Base-by-base conservation (phyloP, 2,329 filamentous ascomycete genomes). In the Colletotrichum horii region DNA sequence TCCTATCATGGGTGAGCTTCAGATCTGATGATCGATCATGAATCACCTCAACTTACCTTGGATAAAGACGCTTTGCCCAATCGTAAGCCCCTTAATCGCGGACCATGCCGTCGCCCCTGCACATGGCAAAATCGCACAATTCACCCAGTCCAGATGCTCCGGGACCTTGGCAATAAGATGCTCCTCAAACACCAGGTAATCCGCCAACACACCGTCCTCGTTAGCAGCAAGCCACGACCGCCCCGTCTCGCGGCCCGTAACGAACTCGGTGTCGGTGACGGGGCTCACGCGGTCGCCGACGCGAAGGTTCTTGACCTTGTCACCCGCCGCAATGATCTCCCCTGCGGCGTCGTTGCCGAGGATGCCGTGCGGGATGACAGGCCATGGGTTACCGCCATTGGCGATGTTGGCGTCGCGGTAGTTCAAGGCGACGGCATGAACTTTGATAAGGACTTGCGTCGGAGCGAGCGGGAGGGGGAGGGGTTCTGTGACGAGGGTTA, bases 51-150 rank as follows among this genome's bases (percentile, higher is more conserved):
- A 19, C 48, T 70, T 76, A 83, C 84, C 86, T 83, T 88, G 86
- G 52, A 88, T 85, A 24, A 88, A 78, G 22, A 88, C 83, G 3
- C 79, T 87, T 73, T 85, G 78, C 1, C 86, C 85, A 22, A 86
- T 82, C 0, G 76, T 78, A 14, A 83, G 78, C 3, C 82, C 85
- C 75, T 84, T 86, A n/a, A 88, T 75, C 1, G 86, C 85, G 61
- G 82, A 80, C 85, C 87, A 88, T 2, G 87, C 87, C 0, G 87
- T 88, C 0, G 84, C 81, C 1, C 85, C 87, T 24, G 87, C 86
- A 48, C 86, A 88, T 1, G 86, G 85, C 19, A 89, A 81, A 2
- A 83, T 83, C 9, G 80, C 79, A 4, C 85, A 83, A 4, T 82
- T 77, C 2, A 80, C 73, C 83, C 83, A 87, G 43, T 81, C 77